Evolutionary conservation across 495 filamentous ascomycete species (phyloP), one percentile per base, ranked within the genome.

Genomic region (Penicillium lividum): DNA sequence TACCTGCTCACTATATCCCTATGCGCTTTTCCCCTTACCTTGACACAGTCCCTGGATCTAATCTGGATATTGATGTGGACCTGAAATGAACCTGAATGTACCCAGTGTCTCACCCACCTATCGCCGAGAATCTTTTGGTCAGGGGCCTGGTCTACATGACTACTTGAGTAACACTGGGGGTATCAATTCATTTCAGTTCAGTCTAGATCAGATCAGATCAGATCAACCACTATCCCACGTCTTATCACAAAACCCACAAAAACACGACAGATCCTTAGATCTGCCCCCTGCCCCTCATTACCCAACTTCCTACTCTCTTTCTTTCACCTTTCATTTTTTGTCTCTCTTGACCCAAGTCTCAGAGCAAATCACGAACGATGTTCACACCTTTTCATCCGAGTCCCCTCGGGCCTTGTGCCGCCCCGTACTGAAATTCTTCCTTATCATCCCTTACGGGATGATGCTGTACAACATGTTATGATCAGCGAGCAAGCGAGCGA

Each of bases 281-380:
- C 38, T 40, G n/a, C 13, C 15, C 15, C 13, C 38, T 40, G 5
- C 11, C 13, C 38, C 38, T 15, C 11, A 4, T 40, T 6, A n/a
- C 38, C 15, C 15, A 5, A 40, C 1, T 13, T 38, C 15, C 38
- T 16, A n/a, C 38, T 16, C n/a, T 31, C 29, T 53, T 45, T 34
- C 34, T 27, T 31, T 11, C 54, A 46, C 25, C 48, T 7, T 47
- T 34, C 42, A n/a, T 22, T 22, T 36, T 62, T 54, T 29, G 40
- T 51, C 36, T 34, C 47, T 16, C 29, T 22, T 22, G 46, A 57
- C 30, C 53, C 28, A 34, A 56, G 59, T 36, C 53, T 10, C 36
- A 47, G 51, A 59, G 33, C 66, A 63, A 50, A 53, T 52, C 53
- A 66, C 58, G 60, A 63, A 63, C 51, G 59, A 68, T 60, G 51